phyloP scores from a whole-genome alignment of 257 asterid species.

The Perilla frutescens region DNA sequence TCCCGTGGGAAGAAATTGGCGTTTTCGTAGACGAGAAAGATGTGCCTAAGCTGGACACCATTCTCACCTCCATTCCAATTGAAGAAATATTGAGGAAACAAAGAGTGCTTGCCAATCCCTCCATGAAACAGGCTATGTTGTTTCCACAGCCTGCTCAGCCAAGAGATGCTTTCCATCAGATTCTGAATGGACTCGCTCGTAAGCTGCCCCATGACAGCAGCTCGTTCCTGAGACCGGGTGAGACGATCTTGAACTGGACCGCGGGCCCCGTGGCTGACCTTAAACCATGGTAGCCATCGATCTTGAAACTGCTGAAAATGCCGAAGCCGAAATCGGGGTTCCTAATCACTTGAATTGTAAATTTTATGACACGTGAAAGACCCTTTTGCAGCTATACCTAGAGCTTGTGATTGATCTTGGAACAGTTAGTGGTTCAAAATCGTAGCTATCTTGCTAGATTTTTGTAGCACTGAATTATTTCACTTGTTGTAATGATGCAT shows the following conservation, averaged over 20 bases:
- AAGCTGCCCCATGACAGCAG: conserved; percentile 65
- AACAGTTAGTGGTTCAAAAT: not conserved
- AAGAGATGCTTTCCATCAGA: conserved; percentile 85
- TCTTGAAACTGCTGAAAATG: not conserved
- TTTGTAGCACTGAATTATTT: not conserved
- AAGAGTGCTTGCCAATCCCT: conserved; percentile 77
- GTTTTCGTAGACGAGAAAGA: conserved; percentile 77
- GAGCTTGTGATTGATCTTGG: not conserved
- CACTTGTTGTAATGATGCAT: not conserved
- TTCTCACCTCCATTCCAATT: conserved; percentile 69
- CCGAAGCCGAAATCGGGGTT: not conserved
- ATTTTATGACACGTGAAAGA: too few relatives aligned
- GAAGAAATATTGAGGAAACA: conserved; percentile 72
- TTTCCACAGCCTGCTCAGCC: conserved; percentile 82
- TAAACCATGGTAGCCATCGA: conserved; percentile 66
- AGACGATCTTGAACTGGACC: conserved; percentile 74
- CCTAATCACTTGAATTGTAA: too few relatives aligned
- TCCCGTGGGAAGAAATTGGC: conserved; percentile 91
- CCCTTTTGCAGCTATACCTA: not conserved
- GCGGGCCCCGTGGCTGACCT: conserved; percentile 80
- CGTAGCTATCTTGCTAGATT: not conserved
- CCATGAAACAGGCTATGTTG: conserved; percentile 88
- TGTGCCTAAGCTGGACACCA: conserved; percentile 72
- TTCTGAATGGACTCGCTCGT: conserved; percentile 82
- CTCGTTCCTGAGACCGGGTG: conserved; percentile 57